Evolutionary conservation across 2,329 filamentous ascomycete genomes (phyloP).

Genomic region (Trichoderma sp.): DNA sequence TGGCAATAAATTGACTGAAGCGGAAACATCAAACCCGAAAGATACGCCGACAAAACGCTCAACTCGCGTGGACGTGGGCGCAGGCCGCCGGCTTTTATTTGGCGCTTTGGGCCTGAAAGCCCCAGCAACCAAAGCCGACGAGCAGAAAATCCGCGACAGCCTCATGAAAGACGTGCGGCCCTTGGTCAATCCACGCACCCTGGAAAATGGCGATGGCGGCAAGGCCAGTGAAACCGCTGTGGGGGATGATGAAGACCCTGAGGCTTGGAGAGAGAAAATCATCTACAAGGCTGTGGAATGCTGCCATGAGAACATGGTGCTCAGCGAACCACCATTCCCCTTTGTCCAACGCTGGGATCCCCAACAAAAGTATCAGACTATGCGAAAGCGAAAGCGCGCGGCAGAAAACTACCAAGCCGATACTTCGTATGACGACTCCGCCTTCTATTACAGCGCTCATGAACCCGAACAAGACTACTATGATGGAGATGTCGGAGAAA

Average conservation of each 20-base stretch:
- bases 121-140: conserved; percentile 70
- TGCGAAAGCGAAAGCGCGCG: conserved; percentile 56
- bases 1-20: background rate
- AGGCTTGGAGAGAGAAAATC: conserved; percentile 76
- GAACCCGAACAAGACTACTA: conserved; percentile 42
- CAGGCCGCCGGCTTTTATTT: conserved; percentile 70
- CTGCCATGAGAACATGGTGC: conserved; percentile 66
- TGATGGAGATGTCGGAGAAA: conserved; percentile 33
- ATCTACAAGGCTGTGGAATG: conserved; percentile 82
- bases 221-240: conserved; percentile 13
- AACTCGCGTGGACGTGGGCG: conserved; percentile 53
- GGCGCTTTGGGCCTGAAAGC: conserved; percentile 71
- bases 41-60: conserved; percentile 27
- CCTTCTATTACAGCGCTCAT: conserved; percentile 38
- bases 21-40: background rate
- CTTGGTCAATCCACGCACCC: conserved; percentile 43
- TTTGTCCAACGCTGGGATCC: conserved; percentile 89
- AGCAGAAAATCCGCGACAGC: conserved; percentile 62
- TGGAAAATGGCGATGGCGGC: conserved; percentile 29
- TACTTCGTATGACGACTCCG: conserved; percentile 37
- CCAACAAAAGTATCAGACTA: conserved; percentile 59
- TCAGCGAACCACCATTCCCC: conserved; percentile 83
- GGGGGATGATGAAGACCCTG: conserved; percentile 48
- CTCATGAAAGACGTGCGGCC: conserved; percentile 60
- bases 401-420: conserved; percentile 42